A percentile compares a stretch with the other conserved stretches of the same genome.
phyloP scores from a whole-genome alignment of 1,139 yeast genomes.

The Diutina rugosa region DNA sequence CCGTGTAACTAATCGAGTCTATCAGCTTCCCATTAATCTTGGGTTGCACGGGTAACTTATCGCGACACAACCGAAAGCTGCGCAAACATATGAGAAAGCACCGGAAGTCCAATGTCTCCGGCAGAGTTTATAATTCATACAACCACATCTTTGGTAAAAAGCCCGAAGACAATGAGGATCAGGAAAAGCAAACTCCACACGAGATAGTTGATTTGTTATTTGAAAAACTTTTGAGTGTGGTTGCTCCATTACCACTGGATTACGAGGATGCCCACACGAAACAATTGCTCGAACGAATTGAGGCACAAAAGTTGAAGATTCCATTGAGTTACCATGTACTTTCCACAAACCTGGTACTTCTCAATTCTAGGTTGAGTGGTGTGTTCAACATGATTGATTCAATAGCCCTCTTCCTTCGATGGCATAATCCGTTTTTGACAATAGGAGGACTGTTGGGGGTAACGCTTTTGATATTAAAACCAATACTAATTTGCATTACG shows the following conservation, averaged over 20 bases:
- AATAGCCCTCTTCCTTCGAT: constrained; percentile 37
- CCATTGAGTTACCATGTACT: constrained; percentile 19
- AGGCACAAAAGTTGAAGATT: constrained; percentile 52
- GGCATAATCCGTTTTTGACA: constrained; percentile 57
- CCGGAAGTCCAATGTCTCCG: not conserved
- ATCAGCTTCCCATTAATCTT: too few relatives aligned
- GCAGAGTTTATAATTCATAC: not conserved
- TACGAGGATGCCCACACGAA: constrained; percentile 14
- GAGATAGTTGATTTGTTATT: constrained; percentile 40
- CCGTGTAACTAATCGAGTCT: too few relatives aligned
- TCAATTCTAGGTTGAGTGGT: constrained; percentile 49
- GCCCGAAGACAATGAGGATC: not conserved
- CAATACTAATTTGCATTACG: constrained; percentile 36
- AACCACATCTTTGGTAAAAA: not conserved
- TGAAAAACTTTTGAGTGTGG: constrained; percentile 57
- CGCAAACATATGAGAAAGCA: not conserved
- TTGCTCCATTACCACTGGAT: constrained; percentile 25
- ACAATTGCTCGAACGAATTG: constrained; percentile 33
- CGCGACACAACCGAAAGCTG: not conserved
- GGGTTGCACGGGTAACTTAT: not conserved
- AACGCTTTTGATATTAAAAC: constrained; percentile 52
- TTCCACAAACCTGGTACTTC: constrained; percentile 57
- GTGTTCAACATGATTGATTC: constrained; percentile 52
- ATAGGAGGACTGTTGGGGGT: constrained; percentile 41
- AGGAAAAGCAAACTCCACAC: not conserved